These are phyloP conservation scores for Aspergillus sp. DNA, from an alignment of 2,329 filamentous ascomycete genomes.

Conservation along the genomic window DNA sequence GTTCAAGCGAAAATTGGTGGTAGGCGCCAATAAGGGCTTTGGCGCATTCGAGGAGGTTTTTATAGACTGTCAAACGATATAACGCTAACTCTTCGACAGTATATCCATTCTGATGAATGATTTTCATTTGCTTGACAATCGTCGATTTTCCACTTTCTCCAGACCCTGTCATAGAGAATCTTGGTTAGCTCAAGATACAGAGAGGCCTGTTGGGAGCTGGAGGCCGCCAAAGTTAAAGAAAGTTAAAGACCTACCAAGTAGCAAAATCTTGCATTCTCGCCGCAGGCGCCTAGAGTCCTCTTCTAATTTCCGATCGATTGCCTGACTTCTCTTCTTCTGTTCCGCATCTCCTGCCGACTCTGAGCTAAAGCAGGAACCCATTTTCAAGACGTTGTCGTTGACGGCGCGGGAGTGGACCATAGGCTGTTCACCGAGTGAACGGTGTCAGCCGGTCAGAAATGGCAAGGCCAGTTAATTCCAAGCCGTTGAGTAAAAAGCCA, in stretches of 20 bases:
- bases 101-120: slow-evolving; percentile 98
- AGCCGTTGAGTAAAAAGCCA: slow-evolving; percentile 2
- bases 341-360: slow-evolving; percentile 77
- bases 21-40: slow-evolving; percentile 91
- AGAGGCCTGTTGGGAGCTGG: background rate
- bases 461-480: slow-evolving; percentile 19
- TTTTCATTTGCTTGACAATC: slow-evolving; percentile 99
- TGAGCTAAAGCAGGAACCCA: slow-evolving; percentile 93
- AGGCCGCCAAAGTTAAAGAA: background rate
- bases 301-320: slow-evolving; percentile 89
- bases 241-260: slow-evolving; percentile 65
- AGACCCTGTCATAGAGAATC: slow-evolving; percentile 63
- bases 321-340: slow-evolving; percentile 93
- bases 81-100: slow-evolving; percentile 89
- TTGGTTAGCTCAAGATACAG: slow-evolving; percentile 1
- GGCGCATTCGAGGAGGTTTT: slow-evolving; percentile 95
- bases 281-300: slow-evolving; percentile 91
- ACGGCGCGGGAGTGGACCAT: slow-evolving; percentile 24
- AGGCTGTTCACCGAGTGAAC: slow-evolving; percentile 25
- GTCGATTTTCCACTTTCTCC: slow-evolving; percentile 99
- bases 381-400: slow-evolving; percentile 43
- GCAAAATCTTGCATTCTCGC: slow-evolving; percentile 97
- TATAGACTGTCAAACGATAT: slow-evolving; percentile 95
- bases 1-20: slow-evolving; percentile 85
- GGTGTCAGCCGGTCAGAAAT: slow-evolving; percentile 26